These are phyloP conservation scores for Bolboschoenus planiculmis DNA, from an alignment of 176 grass and related monocot species.

Conservation along the genomic window DNA sequence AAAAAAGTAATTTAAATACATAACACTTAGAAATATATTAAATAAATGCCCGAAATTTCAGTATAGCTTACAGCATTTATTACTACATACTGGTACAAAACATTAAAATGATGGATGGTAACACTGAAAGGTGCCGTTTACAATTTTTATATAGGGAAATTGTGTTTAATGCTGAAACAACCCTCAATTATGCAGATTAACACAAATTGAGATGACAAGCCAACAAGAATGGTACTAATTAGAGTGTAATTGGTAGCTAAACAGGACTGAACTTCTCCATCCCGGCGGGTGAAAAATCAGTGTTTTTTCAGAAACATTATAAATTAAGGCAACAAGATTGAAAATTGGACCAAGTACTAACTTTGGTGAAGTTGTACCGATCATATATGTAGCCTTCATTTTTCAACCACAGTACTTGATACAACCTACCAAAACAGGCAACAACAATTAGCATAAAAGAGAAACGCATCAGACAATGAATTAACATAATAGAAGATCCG, in stretches of 20 bases:
- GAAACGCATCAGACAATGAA: neutral
- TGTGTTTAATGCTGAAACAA: neutral
- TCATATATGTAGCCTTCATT: slow-evolving; percentile 68
- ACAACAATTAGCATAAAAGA: slow-evolving; percentile 2
- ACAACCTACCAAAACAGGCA: slow-evolving; percentile 49
- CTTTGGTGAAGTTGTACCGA: slow-evolving; percentile 65
- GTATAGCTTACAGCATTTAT: neutral
- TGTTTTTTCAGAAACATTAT: neutral
- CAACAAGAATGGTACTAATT: neutral
- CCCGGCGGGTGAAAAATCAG: neutral
- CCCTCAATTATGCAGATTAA: neutral
- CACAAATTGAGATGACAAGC: neutral
- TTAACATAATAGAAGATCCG: slow-evolving; percentile 14
- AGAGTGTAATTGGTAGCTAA: neutral
- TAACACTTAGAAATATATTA: neutral
- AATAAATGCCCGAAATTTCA: neutral
- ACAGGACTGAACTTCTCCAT: neutral
- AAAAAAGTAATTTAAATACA: neutral
- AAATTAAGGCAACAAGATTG: neutral
- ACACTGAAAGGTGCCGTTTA: neutral
- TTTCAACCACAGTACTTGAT: slow-evolving; percentile 86
- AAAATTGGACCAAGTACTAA: slow-evolving; percentile 29
- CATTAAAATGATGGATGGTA: neutral
- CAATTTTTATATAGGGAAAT: neutral
- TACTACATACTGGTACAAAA: neutral